A percentile compares a stretch with the other conserved stretches of the same genome.
These are phyloP conservation scores for Thalassiosira hispida DNA, from an alignment of 352 stramenopile species.

Conservation along the genomic window DNA sequence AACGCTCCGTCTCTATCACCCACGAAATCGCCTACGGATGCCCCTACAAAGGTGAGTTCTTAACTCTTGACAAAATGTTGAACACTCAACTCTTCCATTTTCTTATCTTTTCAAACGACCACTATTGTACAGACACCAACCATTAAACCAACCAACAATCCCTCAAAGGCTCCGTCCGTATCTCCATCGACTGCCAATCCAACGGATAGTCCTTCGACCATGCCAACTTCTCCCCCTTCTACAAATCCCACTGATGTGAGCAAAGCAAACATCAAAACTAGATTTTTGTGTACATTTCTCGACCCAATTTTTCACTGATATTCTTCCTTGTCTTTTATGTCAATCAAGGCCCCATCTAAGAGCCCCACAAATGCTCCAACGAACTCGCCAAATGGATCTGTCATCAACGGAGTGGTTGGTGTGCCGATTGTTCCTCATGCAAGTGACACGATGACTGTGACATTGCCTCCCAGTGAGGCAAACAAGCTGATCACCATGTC, in stretches of 20 bases:
- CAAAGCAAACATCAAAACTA: too few relatives aligned
- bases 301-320: not conserved
- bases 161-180: not conserved
- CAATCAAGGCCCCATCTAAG: constrained; percentile 4
- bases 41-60: not conserved
- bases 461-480: constrained; percentile 13
- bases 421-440: constrained; percentile 21
- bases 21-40: too few relatives aligned
- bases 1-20: not conserved
- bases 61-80: not conserved
- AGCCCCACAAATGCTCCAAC: constrained; percentile 16
- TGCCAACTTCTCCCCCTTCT: constrained; percentile 1
- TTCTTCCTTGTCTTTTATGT: not conserved
- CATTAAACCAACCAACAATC: constrained; percentile 1
- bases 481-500: constrained; percentile 26
- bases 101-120: not conserved
- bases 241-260: constrained; percentile 23
- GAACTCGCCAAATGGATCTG: constrained; percentile 10
- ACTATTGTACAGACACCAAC: constrained; percentile 10
- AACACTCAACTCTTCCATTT: not conserved
- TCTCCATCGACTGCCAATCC: constrained; percentile 13
- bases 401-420: constrained; percentile 18
- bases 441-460: constrained; percentile 3
- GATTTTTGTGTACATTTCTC: constrained; percentile 2
- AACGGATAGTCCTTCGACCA: constrained; percentile 8